phyloP scores from a whole-genome alignment of 78 protist genomes.

The Chrysochromulina tobinii region DNA sequence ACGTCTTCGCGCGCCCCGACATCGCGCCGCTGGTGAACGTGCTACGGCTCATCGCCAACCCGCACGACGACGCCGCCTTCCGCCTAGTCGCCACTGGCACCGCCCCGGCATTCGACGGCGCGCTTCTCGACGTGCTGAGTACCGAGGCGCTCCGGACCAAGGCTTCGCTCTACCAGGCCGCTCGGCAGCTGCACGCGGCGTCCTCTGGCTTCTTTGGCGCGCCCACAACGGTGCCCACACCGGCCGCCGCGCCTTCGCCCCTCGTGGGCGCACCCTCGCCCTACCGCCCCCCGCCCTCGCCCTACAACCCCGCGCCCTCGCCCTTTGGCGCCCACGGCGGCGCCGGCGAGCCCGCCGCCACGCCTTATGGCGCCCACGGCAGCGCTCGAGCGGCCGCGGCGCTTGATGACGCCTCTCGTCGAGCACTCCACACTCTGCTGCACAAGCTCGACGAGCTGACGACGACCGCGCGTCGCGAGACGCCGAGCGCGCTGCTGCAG shows the following conservation, averaged over 20 bases:
- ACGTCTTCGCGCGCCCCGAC: neutral
- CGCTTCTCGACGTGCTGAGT: neutral
- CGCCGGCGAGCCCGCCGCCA: too few species aligned
- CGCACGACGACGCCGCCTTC: neutral
- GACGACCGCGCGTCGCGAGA: neutral
- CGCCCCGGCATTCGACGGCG: neutral
- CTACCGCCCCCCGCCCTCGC: too few species aligned
- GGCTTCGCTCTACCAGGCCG: neutral
- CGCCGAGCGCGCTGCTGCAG: neutral
- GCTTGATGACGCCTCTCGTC: neutral
- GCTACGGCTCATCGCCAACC: neutral
- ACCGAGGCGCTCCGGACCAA: neutral
- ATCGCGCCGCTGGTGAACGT: neutral
- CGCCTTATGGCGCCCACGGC: too few species aligned
- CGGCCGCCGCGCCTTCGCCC: neutral
- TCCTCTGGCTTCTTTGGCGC: too few species aligned
- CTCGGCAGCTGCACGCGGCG: neutral
- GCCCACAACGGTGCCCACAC: neutral
- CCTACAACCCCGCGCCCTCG: too few species aligned
- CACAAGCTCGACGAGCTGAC: neutral
- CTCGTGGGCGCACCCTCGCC: neutral
- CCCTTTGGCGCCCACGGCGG: too few species aligned
- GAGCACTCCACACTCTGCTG: neutral
- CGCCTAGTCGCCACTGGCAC: neutral
- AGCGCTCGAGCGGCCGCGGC: neutral